Percentiles rank a stretch among this genome's conserved stretches.
Evolutionary conservation across 176 grass and related monocot genomes (phyloP).

Genomic region (Musa schizocarpa): DNA sequence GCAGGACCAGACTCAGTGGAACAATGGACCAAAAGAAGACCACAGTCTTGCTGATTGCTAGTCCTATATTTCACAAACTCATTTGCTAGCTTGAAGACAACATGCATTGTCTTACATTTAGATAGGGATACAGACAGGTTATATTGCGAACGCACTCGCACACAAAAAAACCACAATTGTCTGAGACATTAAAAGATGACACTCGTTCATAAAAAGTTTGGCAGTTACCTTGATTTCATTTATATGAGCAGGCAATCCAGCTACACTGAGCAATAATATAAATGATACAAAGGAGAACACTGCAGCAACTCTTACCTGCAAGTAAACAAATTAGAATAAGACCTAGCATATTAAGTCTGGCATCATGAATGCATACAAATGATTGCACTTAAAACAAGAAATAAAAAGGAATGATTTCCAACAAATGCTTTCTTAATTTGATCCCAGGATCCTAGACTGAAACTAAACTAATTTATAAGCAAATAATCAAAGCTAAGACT

Average conservation of each 20-base stretch:
- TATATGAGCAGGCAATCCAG: conserved; percentile 83
- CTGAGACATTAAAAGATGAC: neutral
- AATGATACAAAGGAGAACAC: conserved; percentile 81
- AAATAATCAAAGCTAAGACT: neutral
- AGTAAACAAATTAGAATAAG: conserved; percentile 16
- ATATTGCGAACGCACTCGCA: neutral
- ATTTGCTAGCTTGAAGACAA: too few species aligned
- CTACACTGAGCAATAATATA: conserved; percentile 72
- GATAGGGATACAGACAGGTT: neutral
- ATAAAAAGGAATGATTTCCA: neutral
- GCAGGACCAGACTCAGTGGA: too few species aligned
- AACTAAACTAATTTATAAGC: neutral
- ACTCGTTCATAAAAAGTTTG: neutral
- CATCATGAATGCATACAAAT: too few species aligned
- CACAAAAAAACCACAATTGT: neutral
- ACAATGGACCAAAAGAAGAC: neutral
- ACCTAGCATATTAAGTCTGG: neutral
- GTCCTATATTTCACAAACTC: too few species aligned
- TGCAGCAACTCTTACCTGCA: conserved; percentile 70
- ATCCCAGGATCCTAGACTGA: neutral
- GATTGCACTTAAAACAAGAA: too few species aligned
- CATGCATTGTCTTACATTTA: neutral
- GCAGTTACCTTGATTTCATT: conserved; percentile 61
- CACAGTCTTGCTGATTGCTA: neutral
- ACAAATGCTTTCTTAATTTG: neutral